Evolutionary conservation across 176 grass and related monocot genomes (phyloP), one percentile per base, ranked within the genome.

Genomic region (Zizania latifolia): DNA sequence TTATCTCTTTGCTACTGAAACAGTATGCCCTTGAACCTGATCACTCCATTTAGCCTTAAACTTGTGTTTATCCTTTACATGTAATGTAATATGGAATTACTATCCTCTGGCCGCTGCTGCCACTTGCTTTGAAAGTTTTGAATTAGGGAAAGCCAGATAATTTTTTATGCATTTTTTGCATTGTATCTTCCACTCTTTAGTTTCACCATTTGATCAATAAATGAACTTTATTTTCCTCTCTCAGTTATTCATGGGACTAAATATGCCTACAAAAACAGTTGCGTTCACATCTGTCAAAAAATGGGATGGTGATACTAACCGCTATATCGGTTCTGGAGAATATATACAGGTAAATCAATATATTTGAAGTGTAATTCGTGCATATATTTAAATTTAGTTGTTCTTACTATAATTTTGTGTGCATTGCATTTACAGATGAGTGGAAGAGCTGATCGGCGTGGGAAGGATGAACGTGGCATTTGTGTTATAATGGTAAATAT

Each of bases 241-340:
- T 78, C 80, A 97, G 94, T 97, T 91, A 72, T 90, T 90, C 56
- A 97, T 97, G 94, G 94, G 94, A 16, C 86, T 97, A 62, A 97
- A 97, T 81, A 97, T 97, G 94, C 94, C 94, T 62, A 90, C 94
- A 82, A 97, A 97, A 88, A 97, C 94, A 10, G 94, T 97, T 78
- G 94, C 93, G 35, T 97, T 97, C 81, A 91, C 94, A 74, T 89
- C 90, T 86, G 88, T 97, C 28, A 97, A 97, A 78, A 97, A 97
- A 91, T 97, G 94, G 94, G 94, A 97, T 46, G 94, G 94, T 34
- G 94, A 97, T 89, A n/a, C n/a, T n/a, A n/a, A n/a, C n/a, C n/a
- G n/a, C n/a, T n/a, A n/a, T n/a, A n/a, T n/a, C n/a, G n/a, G n/a
- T n/a, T n/a, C n/a, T n/a, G n/a, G n/a, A n/a, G n/a, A n/a, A n/a